phyloP scores from a whole-genome alignment of 805 yeast species.

The Wickerhamiella qilinensis region DNA sequence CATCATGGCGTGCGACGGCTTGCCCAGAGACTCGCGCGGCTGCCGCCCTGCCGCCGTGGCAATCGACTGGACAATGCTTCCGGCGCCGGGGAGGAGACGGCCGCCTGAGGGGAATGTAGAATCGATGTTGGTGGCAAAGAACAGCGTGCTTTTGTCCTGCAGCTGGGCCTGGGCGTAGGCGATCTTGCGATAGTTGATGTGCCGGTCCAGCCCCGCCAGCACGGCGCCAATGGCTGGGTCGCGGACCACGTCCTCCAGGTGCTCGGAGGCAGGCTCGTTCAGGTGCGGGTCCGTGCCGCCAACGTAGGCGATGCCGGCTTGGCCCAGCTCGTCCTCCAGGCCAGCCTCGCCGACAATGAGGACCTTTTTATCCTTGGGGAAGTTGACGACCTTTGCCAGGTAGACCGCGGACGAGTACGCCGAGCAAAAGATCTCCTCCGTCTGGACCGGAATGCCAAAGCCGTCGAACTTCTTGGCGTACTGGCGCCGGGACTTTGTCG shows the following conservation, averaged over 20 bases:
- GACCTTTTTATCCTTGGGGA: slow-evolving; percentile 62
- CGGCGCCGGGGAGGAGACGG: slow-evolving; percentile 82
- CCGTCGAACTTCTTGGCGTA: slow-evolving; percentile 63
- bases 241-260: slow-evolving; percentile 22
- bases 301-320: slow-evolving; percentile 54
- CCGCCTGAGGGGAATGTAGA: slow-evolving; percentile 89
- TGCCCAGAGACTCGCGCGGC: slow-evolving; percentile 76
- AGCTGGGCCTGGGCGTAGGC: slow-evolving; percentile 73
- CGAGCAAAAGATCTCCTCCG: slow-evolving; percentile 74
- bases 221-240: slow-evolving; percentile 77
- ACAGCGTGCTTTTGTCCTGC: slow-evolving; percentile 38
- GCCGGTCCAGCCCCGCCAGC: slow-evolving; percentile 69
- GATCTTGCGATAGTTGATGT: slow-evolving; percentile 65
- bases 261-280: slow-evolving; percentile 27
- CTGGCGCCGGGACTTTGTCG: slow-evolving; percentile 71
- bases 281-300: slow-evolving; percentile 72
- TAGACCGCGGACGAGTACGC: slow-evolving; percentile 86
- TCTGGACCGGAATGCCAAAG: slow-evolving; percentile 30
- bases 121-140: slow-evolving; percentile 88
- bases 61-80: slow-evolving; percentile 68
- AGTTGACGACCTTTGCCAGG: slow-evolving; percentile 53
- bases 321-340: slow-evolving; percentile 59
- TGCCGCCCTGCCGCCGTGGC: slow-evolving; percentile 60
- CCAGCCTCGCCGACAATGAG: slow-evolving; percentile 87
- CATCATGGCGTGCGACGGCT: slow-evolving; percentile 82